These are phyloP conservation scores for Manihot esculenta DNA, from an alignment of 441 rosid genomes.

Conservation along the genomic window DNA sequence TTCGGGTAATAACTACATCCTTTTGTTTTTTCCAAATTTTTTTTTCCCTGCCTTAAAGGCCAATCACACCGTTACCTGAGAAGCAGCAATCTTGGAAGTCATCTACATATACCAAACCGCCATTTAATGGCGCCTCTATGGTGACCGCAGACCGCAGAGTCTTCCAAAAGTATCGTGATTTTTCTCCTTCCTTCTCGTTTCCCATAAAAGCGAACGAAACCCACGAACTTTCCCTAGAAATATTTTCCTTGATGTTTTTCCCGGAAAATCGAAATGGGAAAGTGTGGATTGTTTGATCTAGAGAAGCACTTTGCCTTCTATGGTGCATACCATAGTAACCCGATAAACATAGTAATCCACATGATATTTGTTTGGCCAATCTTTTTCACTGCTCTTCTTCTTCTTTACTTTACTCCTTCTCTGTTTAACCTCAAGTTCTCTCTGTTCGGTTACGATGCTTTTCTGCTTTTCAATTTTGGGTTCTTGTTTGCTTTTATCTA, in stretches of 20 bases:
- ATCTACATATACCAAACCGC: background rate
- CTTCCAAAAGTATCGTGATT: background rate
- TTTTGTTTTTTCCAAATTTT: too few relatives aligned
- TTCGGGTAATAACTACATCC: too few relatives aligned
- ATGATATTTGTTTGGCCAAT: constrained; percentile 66
- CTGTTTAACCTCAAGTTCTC: constrained; percentile 33
- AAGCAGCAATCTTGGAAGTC: background rate
- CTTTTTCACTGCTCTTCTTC: constrained; percentile 47
- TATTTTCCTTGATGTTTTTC: background rate
- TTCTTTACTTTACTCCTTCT: constrained; percentile 52
- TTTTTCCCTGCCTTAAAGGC: too few relatives aligned
- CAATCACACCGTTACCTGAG: background rate
- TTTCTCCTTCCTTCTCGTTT: background rate
- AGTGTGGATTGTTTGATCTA: constrained; percentile 46
- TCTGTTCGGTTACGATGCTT: constrained; percentile 28
- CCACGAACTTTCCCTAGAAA: background rate
- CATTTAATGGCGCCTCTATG: background rate
- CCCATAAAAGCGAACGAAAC: background rate
- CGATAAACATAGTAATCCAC: constrained; percentile 49
- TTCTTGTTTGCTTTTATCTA: constrained; percentile 48
- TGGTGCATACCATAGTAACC: constrained; percentile 61
- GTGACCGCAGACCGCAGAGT: background rate
- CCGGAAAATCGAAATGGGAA: constrained; percentile 33
- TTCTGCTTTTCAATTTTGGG: constrained; percentile 46
- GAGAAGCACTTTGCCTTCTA: constrained; percentile 66